Conservation (phyloP, 2,329 filamentous ascomycete genomes). For the Teratosphaeria destructans region DNA sequence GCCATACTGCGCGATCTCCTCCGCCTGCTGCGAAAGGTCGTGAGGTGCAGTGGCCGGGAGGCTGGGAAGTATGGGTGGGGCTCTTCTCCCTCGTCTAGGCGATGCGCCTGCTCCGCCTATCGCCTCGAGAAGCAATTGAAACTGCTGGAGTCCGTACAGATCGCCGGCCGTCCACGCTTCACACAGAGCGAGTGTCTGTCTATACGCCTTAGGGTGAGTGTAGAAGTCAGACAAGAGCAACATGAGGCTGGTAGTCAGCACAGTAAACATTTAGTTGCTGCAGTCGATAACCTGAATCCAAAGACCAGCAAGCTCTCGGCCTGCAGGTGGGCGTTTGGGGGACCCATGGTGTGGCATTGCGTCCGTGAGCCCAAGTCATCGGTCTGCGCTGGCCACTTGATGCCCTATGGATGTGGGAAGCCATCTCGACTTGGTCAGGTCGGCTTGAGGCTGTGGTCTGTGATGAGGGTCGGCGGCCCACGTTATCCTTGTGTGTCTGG, state of each 20-base stretch:
- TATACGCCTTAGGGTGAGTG: background rate
- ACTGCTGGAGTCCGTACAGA: background rate
- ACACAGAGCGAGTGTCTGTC: background rate
- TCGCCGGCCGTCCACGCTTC: background rate
- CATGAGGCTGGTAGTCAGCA: background rate
- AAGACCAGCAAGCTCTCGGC: background rate
- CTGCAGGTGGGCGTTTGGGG: background rate
- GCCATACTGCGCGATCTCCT: background rate
- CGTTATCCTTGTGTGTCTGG: background rate
- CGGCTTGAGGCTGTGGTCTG: background rate
- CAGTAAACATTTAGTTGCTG: background rate
- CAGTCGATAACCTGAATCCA: background rate
- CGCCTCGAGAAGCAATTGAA: background rate
- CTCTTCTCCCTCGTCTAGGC: background rate
- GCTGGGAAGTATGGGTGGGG: background rate
- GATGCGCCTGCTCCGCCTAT: background rate
- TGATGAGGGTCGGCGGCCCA: background rate
- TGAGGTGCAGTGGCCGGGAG: background rate
- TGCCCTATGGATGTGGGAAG: background rate
- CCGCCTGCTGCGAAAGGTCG: background rate
- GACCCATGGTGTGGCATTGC: background rate
- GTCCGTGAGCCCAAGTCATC: background rate
- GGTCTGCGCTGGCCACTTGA: background rate
- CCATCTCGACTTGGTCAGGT: background rate
- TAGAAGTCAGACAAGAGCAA: background rate